Evolutionary conservation across 805 yeast genomes (phyloP), one percentile per base, ranked within the genome.

Genomic region (Metschnikowia proteae): DNA sequence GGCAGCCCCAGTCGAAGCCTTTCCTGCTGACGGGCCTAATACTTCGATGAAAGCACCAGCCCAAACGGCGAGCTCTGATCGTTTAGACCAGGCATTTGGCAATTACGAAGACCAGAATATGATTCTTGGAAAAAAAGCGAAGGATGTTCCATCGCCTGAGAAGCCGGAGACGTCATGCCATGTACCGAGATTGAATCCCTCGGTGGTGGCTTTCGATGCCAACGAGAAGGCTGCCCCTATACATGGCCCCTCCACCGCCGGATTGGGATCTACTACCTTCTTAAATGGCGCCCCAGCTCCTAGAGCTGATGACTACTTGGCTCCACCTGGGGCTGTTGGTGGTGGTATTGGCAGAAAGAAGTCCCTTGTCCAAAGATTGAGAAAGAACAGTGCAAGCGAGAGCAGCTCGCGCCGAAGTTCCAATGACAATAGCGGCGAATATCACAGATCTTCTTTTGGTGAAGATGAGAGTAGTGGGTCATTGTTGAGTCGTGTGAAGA

Each of bases 271-370:
- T 1, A 79, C 96, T 2, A 92, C 99, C 0, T 92, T 92, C 63
- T 64, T 92, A 52, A 97, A 94, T 65, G 99, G 99, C 32, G 94
- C 97, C 0, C 98, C 98, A 10, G 99, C 97, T 4, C 76, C 78
- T 67, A 84, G 47, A 65, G 61, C 60, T 10, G 71, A 70, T 22
- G 64, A 62, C 11, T 60, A 65, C 44, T 54, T 60, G 38, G 31
- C 43, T 3, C 52, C 55, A 4, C 48, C 50, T 22, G 34, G 41
- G 13, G 41, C 58, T n/a, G 51, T 49, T 41, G 60, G 55, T 28
- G 67, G 76, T 17, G 83, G 83, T 0, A 67, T 91, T 52, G 81
- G 83, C 30, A 81, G 97, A 65, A 89, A 90, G 67, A 88, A 88
- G 71, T 86, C 96, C n/a, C 64, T 89, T 38, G 86, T 81, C 11